Percentiles rank a stretch among this genome's conserved stretches.
Conservation (phyloP, 2,329 filamentous ascomycete species). For the Daldinia sp. region DNA sequence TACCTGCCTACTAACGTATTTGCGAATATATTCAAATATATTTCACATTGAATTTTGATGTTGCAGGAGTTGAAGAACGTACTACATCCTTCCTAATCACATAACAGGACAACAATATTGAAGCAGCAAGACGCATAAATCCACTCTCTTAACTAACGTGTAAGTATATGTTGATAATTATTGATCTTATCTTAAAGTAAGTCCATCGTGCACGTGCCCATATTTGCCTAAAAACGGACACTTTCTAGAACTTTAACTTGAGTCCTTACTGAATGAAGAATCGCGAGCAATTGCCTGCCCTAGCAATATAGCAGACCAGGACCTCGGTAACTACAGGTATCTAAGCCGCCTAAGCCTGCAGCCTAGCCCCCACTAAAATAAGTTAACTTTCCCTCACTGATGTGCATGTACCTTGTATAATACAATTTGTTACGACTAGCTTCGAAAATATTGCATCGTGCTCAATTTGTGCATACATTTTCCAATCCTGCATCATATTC, state of each 20-base stretch:
- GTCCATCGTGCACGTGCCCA: not conserved
- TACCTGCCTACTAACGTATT: not conserved
- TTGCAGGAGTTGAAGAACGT: no score
- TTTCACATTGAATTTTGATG: not conserved
- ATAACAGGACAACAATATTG: no score
- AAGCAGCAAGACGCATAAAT: no score
- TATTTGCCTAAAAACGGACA: conserved; percentile 1
- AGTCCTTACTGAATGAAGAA: not conserved
- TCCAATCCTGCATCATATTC: conserved; percentile 6
- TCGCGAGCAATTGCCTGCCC: not conserved
- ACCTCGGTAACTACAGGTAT: not conserved
- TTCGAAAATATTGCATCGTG: conserved; percentile 3
- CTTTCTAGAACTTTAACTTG: conserved; percentile 7
- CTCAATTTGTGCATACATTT: not conserved
- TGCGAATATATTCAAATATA: not conserved
- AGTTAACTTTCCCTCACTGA: conserved; percentile 9
- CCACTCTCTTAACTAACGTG: no score
- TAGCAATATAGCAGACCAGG: conserved; percentile 11
- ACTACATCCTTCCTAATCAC: no score
- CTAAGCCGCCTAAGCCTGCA: conserved; percentile 12
- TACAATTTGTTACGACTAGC: not conserved
- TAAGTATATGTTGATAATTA: no score
- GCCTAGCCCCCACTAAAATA: conserved; percentile 26
- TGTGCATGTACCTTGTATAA: not conserved
- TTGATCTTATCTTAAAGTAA: no score